phyloP scores from a whole-genome alignment of 345 rosid species.

The Eutrema japonicum region DNA sequence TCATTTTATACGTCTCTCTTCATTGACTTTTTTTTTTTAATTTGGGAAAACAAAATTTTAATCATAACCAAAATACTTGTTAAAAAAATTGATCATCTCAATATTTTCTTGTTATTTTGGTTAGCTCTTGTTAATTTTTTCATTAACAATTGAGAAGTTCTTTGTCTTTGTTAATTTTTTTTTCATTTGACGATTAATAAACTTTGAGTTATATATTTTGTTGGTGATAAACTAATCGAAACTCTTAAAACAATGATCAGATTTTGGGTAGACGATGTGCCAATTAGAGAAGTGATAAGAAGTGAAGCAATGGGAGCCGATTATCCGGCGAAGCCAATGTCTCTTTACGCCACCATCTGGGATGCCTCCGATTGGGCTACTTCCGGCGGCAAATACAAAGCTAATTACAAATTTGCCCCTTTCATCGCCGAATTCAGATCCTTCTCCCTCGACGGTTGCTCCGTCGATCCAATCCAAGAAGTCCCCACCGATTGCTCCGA shows the following conservation, averaged over 20 bases:
- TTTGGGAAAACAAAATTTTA: too few relatives aligned
- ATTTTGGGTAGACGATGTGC: slow-evolving; percentile 87
- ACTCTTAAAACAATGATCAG: slow-evolving; percentile 42
- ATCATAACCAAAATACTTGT: too few relatives aligned
- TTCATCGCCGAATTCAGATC: slow-evolving; percentile 73
- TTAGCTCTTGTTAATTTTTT: too few relatives aligned
- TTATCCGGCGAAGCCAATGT: slow-evolving; percentile 88
- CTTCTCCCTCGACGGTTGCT: slow-evolving; percentile 71
- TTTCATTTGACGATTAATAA: background rate
- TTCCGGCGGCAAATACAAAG: slow-evolving; percentile 75
- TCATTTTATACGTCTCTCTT: too few relatives aligned
- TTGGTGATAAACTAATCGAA: background rate
- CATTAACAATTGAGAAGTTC: background rate
- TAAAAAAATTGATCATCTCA: too few relatives aligned
- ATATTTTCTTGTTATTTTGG: too few relatives aligned
- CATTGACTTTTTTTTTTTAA: too few relatives aligned
- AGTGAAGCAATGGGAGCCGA: slow-evolving; percentile 74
- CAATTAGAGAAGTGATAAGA: slow-evolving; percentile 73
- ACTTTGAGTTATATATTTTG: background rate
- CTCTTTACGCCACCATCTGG: slow-evolving; percentile 94
- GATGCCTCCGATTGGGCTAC: slow-evolving; percentile 97
- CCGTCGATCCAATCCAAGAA: slow-evolving; percentile 64
- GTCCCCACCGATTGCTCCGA: slow-evolving; percentile 48
- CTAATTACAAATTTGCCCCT: slow-evolving; percentile 73
- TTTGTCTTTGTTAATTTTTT: background rate